A percentile compares a stretch with the other conserved stretches of the same genome.
These are phyloP conservation scores for Rhodotorula sp. DNA, from an alignment of 1,284 basidiomycete species.

Conservation along the genomic window DNA sequence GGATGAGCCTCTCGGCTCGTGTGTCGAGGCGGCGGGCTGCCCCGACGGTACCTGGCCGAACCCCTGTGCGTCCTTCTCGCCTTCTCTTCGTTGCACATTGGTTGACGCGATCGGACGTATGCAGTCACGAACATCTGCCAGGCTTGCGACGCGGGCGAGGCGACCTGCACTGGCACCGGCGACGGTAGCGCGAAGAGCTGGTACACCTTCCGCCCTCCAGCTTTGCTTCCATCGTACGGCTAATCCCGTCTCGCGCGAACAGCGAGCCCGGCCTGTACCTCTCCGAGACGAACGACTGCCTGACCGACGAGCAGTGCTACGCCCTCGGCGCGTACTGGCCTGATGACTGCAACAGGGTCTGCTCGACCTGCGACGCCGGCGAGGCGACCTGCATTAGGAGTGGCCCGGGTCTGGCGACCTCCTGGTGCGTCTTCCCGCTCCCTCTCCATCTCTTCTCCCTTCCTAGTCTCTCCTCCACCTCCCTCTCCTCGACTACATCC, in stretches of 20 bases:
- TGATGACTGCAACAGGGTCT: background rate
- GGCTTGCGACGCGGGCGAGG: background rate
- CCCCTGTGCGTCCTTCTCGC: no score
- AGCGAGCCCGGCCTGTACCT: background rate
- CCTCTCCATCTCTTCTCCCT: background rate
- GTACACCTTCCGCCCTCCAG: background rate
- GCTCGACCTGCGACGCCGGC: background rate
- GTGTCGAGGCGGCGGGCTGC: no score
- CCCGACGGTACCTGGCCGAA: no score
- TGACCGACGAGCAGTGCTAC: background rate
- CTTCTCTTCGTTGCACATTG: no score
- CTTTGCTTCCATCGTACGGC: no score
- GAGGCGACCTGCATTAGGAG: background rate
- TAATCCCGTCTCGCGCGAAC: no score
- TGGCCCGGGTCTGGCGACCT: background rate
- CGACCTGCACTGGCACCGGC: background rate
- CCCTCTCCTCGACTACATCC: no score
- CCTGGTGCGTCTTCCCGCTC: background rate
- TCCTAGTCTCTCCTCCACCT: no score
- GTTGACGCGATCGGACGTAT: background rate
- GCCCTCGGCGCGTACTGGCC: background rate
- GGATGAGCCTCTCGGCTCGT: no score
- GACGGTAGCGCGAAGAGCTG: background rate
- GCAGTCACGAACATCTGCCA: conserved; percentile 2
- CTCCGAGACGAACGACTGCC: background rate